Evolutionary conservation across 1,139 yeast species (phyloP), one percentile per base, ranked within the genome.

Genomic region (Keqinozyma sinolaborantium): DNA sequence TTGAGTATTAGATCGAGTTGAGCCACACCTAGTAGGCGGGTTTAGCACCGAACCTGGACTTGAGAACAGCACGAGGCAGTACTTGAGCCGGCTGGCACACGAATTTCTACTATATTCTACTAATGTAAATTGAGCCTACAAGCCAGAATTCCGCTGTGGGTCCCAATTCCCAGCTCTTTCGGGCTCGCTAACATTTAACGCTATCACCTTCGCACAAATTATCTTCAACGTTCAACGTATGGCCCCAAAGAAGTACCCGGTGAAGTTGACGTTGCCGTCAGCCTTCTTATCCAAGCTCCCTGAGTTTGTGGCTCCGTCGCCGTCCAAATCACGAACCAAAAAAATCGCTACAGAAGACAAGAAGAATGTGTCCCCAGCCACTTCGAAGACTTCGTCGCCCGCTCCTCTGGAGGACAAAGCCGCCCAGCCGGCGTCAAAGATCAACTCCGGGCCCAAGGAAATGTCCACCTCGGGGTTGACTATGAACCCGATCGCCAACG

Each of bases 401-500:
- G 46, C 39, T 18, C 46, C 42, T 5, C 47, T 40, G 18, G 35
- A 35, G 3, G 39, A 38, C 16, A 47, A 43, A 30, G 57, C 50
- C 36, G 53, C 54, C 36, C 58, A 57, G 35, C 11, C 25, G 5
- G n/a, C n/a, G n/a, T 23, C 25, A 6, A 31, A 43, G 18, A 64
- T 64, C 41, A 66, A 66, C 41, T 55, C 64, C 4, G 72, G 73
- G 4, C 51, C 62, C 28, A 67, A 66, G 40, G 72, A 65, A 36
- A 48, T 59, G 36, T 62, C 70, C 15, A 64, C 73, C 0, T 60
- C 72, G 0, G 73, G 73, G 0, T 53, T 67, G 34, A 56, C 69
- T 6, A 60, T 67, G 64, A 65, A 64, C 38, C 53, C 58, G 31
- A 53, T 58, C 24, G 43, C 47, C 12, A 55, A 53, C 31, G 54